phyloP scores from a whole-genome alignment of 305 asterid genomes.

The Fraxinus dipetala region DNA sequence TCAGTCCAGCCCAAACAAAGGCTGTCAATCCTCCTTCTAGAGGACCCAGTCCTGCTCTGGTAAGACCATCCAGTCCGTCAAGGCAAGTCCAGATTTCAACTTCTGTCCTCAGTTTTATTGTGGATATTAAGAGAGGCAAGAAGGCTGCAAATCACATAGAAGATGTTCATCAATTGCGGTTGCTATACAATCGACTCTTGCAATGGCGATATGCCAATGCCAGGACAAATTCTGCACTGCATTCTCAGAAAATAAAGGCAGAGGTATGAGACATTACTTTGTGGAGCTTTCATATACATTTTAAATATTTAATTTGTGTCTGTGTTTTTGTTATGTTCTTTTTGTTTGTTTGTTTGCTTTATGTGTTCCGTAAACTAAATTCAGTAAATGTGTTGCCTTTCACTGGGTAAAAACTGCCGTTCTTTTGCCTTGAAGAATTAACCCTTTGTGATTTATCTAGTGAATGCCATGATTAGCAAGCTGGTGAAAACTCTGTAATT shows the following conservation, averaged over 20 bases:
- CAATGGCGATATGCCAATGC: constrained; percentile 92
- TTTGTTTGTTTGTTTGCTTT: not conserved
- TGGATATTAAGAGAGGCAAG: constrained; percentile 71
- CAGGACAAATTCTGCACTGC: constrained; percentile 40
- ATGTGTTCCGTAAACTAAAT: not conserved
- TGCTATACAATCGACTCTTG: constrained; percentile 73
- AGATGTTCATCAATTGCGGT: constrained; percentile 76
- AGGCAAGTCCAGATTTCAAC: constrained; percentile 57
- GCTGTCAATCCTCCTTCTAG: constrained; percentile 41
- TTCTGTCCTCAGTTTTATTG: constrained; percentile 79
- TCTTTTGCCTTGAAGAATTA: constrained; percentile 6
- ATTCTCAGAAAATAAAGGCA: constrained; percentile 52
- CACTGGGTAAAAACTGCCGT: not conserved
- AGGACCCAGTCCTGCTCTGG: constrained; percentile 66
- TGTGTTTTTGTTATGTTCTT: not conserved
- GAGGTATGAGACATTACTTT: constrained; percentile 49
- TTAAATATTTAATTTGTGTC: constrained; percentile 10
- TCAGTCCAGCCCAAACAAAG: constrained; percentile 53
- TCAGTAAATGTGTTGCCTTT: not conserved
- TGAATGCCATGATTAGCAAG: not conserved
- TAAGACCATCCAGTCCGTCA: constrained; percentile 76
- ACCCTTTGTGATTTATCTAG: not conserved
- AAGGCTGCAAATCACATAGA: constrained; percentile 67
- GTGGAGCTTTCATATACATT: constrained; percentile 11
- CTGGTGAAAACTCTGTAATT: not conserved